Evolutionary conservation across 1,284 basidiomycete genomes (phyloP).

Genomic region (Wallemia hederae): DNA sequence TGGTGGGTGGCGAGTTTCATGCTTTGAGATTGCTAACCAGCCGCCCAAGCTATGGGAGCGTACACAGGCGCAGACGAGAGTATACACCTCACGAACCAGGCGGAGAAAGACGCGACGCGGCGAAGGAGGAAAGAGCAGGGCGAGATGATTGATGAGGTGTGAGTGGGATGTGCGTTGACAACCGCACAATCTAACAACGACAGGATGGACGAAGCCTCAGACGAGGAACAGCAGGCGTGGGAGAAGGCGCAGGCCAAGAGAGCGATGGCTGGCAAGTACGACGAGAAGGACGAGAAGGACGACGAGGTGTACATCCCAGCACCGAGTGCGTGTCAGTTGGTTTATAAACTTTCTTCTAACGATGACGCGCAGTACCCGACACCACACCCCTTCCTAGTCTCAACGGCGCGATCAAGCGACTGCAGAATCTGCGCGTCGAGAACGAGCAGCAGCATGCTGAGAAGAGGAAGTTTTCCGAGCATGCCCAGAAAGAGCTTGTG

Average conservation of each 20-base stretch:
- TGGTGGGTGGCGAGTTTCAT: background rate
- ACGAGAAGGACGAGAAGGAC: conserved; percentile 3
- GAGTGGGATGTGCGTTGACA: conserved; percentile 15
- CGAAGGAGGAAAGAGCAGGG: conserved; percentile 44
- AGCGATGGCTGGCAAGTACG: conserved; percentile 20
- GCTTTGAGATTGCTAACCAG: background rate
- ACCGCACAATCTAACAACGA: too few relatives aligned
- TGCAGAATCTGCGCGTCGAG: conserved; percentile 29
- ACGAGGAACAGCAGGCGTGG: conserved; percentile 63
- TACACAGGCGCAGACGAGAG: conserved; percentile 65
- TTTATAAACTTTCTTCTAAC: conserved; percentile 27
- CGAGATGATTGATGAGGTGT: conserved; percentile 66
- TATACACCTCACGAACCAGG: conserved; percentile 60
- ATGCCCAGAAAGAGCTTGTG: conserved; percentile 27
- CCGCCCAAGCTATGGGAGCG: conserved; percentile 25
- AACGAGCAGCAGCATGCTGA: conserved; percentile 18
- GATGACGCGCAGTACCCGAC: conserved; percentile 25
- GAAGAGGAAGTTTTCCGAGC: conserved; percentile 10
- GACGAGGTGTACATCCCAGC: conserved; percentile 34
- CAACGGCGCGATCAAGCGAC: conserved; percentile 34
- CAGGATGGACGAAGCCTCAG: conserved; percentile 13
- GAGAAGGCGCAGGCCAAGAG: conserved; percentile 57
- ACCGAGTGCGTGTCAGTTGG: conserved; percentile 32
- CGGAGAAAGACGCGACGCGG: conserved; percentile 39
- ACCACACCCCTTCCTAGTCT: conserved; percentile 27